Conservation (phyloP, 768 basidiomycete genomes). For the Podaxis carcinomalis region DNA sequence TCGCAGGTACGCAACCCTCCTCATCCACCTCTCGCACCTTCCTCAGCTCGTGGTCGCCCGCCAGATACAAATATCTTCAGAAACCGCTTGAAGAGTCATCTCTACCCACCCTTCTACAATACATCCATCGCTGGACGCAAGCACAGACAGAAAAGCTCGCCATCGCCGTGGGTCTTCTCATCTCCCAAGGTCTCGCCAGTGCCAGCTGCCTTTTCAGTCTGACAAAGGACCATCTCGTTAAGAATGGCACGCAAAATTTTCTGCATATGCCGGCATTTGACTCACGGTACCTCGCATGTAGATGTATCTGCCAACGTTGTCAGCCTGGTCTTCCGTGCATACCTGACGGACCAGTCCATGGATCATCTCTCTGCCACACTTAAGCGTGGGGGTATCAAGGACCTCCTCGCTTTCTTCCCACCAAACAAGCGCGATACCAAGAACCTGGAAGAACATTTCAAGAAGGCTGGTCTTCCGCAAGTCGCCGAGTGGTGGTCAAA, state of each 20-base stretch:
- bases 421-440: conserved; percentile 72
- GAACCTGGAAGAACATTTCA: conserved; percentile 83
- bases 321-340: conserved; percentile 76
- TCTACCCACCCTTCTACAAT: conserved; percentile 82
- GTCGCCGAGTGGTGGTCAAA: conserved; percentile 95
- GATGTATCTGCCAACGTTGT: conserved; percentile 77
- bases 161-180: conserved; percentile 73
- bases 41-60: conserved; percentile 12
- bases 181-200: conserved; percentile 79
- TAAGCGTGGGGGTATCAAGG: conserved; percentile 81
- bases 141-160: conserved; percentile 81
- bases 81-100: conserved; percentile 88
- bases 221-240: conserved; percentile 92
- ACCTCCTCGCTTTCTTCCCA: conserved; percentile 86
- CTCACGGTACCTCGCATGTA: conserved; percentile 23
- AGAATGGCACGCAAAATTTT: conserved; percentile 62
- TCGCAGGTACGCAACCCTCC: conserved; percentile 58
- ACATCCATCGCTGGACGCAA: conserved; percentile 79
- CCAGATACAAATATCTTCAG: conserved; percentile 98
- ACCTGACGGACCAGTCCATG: conserved; percentile 79
- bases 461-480: conserved; percentile 66
- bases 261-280: not conserved
- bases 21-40: not conserved
- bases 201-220: conserved; percentile 76
- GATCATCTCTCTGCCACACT: conserved; percentile 84